Base-by-base conservation (phyloP, 208 protist genomes). In the Angomonas deanei region DNA sequence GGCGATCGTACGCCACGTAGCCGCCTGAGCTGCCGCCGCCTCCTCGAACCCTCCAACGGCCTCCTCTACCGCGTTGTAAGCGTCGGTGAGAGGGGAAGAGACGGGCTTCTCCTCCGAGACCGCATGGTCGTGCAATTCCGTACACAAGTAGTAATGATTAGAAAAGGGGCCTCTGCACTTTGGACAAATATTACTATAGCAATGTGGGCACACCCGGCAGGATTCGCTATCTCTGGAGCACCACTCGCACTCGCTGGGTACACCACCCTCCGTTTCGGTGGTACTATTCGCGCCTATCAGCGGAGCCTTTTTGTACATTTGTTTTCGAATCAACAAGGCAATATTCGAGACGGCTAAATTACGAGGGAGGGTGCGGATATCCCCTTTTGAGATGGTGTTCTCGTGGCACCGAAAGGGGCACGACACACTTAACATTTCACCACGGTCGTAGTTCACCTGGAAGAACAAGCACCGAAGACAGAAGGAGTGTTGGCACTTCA, bases 401-500 rank as follows among this genome's bases (percentile, higher is more conserved):
- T 67, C 66, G 5, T 56, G 48, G 58, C 81, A 88, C 3, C 72
- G 74, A 42, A 76, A 83, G 42, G 77, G 64, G 39, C 81, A 88
- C 15, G 63, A 48, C 21, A 88, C 48, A n/a, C 55, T 57, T 8
- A 81, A 50, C 27, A 68, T 19, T 21, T 33, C 32, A 33, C 53
- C 66, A 4, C 77, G 73, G 19, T 84, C 68, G 26, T 76, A 68
- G 28, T 68, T 33, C 2, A 74, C 65, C 21, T 60, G 68, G 11
- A 53, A 61, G 67, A 80, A 81, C 15, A 87, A 60, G 33, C 84
- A 91, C n/a, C 80, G 71, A 1, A 91, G 64, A 55, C 84, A 91
- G 61, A 91, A 87, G 38, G 61, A 74, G 61, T 91, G 84, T 57
- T 91, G 79, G 54, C 84, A 91, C n/a, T 50, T 32, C n/a, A 91